A percentile compares a stretch with the other conserved stretches of the same genome.
These are phyloP conservation scores for Testicularia cyperi DNA, from an alignment of 1,284 basidiomycete genomes.

Conservation along the genomic window DNA sequence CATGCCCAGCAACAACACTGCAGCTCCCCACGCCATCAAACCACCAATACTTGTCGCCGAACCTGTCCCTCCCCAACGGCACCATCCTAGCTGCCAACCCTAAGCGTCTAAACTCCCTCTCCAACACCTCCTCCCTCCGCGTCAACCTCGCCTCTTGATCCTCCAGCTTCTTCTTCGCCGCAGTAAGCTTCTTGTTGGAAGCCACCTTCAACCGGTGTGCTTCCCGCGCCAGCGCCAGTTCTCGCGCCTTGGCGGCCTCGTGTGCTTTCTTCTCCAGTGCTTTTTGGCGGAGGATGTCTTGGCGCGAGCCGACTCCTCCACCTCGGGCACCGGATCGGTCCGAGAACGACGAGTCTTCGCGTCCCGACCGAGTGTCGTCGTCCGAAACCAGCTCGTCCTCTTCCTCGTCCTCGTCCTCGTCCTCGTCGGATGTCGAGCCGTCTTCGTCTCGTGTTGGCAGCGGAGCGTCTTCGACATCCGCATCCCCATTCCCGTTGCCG, in stretches of 20 bases:
- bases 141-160: constrained; percentile 82
- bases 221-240: constrained; percentile 35
- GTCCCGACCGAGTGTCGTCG: constrained; percentile 22
- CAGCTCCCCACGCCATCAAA: constrained; percentile 91
- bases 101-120: constrained; percentile 86
- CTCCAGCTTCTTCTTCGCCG: constrained; percentile 48
- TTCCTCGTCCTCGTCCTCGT: constrained; percentile 28
- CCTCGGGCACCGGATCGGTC: constrained; percentile 8
- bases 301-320: constrained; percentile 23
- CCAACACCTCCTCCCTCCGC: constrained; percentile 77
- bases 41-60: constrained; percentile 96
- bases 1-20: constrained; percentile 66
- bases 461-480: constrained; percentile 3
- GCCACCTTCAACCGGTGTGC: constrained; percentile 42
- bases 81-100: constrained; percentile 79
- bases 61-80: constrained; percentile 86
- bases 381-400: constrained; percentile 46
- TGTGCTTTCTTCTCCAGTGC: constrained; percentile 48
- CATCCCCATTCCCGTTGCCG: constrained; percentile 5
- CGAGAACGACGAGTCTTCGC: constrained; percentile 39
- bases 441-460: constrained; percentile 64
- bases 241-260: constrained; percentile 26
- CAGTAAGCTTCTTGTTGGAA: constrained; percentile 45
- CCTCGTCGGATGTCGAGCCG: constrained; percentile 59
- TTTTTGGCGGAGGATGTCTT: constrained; percentile 54